Evolutionary conservation across 192 early-diverging fungal species (phyloP).

Genomic region (Coemansia furcata): DNA sequence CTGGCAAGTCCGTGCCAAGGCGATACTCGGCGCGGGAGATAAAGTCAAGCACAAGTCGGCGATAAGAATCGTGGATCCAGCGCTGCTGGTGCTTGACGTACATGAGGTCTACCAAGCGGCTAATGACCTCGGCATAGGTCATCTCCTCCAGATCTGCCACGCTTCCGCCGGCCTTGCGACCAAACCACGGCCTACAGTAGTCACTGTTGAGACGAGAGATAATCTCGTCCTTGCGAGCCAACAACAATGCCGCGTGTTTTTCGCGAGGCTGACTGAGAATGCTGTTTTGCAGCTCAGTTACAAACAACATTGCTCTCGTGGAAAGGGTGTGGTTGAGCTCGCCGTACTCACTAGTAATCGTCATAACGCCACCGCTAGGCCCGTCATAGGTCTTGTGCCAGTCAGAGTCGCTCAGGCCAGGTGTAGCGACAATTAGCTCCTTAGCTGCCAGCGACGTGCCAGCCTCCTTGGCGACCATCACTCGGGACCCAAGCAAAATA

Average conservation of each 20-base stretch:
- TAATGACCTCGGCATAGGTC: slow-evolving; percentile 87
- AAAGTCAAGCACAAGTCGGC: slow-evolving; percentile 77
- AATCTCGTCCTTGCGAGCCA: slow-evolving; percentile 73
- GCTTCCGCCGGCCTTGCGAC: slow-evolving; percentile 70
- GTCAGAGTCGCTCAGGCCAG: slow-evolving; percentile 74
- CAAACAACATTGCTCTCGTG: slow-evolving; percentile 75
- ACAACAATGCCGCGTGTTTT: slow-evolving; percentile 68
- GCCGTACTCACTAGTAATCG: slow-evolving; percentile 86
- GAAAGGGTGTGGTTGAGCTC: slow-evolving; percentile 92
- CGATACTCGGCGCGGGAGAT: slow-evolving; percentile 81
- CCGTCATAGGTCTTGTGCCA: slow-evolving; percentile 86
- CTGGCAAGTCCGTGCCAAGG: neutral
- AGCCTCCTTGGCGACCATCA: slow-evolving; percentile 92
- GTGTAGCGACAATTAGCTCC: slow-evolving; percentile 80
- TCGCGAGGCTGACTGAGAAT: slow-evolving; percentile 82
- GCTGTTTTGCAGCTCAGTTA: slow-evolving; percentile 79
- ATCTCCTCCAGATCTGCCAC: slow-evolving; percentile 84
- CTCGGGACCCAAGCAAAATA: slow-evolving; percentile 89
- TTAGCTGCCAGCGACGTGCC: slow-evolving; percentile 76
- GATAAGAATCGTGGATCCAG: slow-evolving; percentile 78
- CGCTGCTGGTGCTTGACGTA: slow-evolving; percentile 72
- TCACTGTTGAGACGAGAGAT: slow-evolving; percentile 79
- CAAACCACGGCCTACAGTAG: slow-evolving; percentile 88
- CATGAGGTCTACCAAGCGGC: slow-evolving; percentile 79
- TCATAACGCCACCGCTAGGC: slow-evolving; percentile 76